phyloP scores from a whole-genome alignment of 148 eudicot species.

The Chenopodium quinoa region DNA sequence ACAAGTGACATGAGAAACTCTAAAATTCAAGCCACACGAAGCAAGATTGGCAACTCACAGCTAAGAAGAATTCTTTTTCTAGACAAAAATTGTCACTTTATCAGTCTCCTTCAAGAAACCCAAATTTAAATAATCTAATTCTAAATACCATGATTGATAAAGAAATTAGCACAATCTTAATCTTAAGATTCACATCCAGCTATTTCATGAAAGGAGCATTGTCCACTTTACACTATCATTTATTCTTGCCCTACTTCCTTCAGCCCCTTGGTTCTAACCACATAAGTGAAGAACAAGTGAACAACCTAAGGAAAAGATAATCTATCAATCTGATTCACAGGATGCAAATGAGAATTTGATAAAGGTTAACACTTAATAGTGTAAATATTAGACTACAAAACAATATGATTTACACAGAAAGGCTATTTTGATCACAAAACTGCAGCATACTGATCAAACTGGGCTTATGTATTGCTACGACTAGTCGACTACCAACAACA shows the following conservation, averaged over 20 bases:
- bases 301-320: too few species aligned
- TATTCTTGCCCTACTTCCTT: too few species aligned
- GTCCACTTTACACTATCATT: too few species aligned
- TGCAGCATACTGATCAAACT: not conserved
- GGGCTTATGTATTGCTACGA: not conserved
- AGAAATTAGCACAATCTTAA: not conserved
- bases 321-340: not conserved
- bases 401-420: not conserved
- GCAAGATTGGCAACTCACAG: not conserved
- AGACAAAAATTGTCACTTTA: too few species aligned
- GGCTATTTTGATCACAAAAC: not conserved
- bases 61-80: not conserved
- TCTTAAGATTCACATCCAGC: not conserved
- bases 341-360: not conserved
- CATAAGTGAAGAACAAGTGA: too few species aligned
- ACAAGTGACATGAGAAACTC: too few species aligned
- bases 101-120: not conserved
- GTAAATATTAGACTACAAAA: not conserved
- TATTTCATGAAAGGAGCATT: too few species aligned
- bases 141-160: not conserved
- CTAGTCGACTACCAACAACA: not conserved
- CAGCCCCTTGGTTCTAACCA: too few species aligned
- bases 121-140: not conserved
- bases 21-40: too few species aligned
- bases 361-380: not conserved